Evolutionary conservation across 768 basidiomycete genomes (phyloP).

Genomic region (Mycena pura): DNA sequence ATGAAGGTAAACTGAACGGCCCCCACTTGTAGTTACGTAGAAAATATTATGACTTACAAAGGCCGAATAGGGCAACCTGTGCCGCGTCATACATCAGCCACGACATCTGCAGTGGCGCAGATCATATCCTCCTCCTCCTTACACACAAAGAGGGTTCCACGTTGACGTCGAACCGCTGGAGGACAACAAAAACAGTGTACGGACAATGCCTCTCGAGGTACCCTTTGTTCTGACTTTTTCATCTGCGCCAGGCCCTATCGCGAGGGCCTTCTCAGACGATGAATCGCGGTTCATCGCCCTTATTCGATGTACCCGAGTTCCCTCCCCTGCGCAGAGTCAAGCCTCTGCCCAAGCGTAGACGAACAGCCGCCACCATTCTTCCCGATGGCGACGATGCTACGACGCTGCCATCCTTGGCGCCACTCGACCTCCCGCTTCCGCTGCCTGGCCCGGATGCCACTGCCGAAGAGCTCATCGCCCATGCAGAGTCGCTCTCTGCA

Average conservation of each 20-base stretch:
- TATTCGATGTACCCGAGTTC: constrained; percentile 72
- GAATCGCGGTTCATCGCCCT: constrained; percentile 63
- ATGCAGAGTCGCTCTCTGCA: constrained; percentile 62
- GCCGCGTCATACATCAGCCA: constrained; percentile 25
- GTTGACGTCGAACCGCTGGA: constrained; percentile 21
- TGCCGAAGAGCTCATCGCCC: constrained; percentile 63
- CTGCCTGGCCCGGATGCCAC: constrained; percentile 53
- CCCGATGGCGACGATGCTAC: constrained; percentile 20
- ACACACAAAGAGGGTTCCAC: constrained; percentile 5
- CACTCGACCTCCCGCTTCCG: constrained; percentile 16
- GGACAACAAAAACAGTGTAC: constrained; percentile 16
- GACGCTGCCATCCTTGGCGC: constrained; percentile 22
- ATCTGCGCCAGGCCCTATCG: constrained; percentile 5
- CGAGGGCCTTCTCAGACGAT: constrained; percentile 39
- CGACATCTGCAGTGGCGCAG: constrained; percentile 17
- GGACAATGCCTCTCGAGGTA: neutral
- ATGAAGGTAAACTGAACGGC: no score
- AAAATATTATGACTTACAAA: no score
- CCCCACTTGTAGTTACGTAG: no score
- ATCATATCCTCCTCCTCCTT: neutral
- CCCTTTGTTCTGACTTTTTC: constrained; percentile 14
- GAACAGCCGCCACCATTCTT: constrained; percentile 46
- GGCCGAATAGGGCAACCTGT: no score
- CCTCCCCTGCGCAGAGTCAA: constrained; percentile 70
- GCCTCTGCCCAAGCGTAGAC: constrained; percentile 79